phyloP scores from a whole-genome alignment of 257 asterid genomes.

The Ilex aquifolium region DNA sequence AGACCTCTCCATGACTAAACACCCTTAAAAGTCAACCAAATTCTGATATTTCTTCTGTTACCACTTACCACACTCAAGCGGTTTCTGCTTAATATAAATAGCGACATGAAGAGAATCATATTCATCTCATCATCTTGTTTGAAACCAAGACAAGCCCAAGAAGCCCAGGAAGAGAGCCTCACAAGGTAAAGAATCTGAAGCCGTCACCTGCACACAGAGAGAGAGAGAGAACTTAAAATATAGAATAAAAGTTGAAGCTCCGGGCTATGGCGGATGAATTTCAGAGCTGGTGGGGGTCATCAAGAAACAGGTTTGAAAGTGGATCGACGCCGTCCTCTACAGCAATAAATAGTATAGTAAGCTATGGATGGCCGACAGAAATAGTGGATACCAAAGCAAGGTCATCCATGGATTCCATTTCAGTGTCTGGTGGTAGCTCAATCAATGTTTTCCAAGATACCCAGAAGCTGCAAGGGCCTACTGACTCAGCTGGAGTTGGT shows the following conservation, averaged over 20 bases:
- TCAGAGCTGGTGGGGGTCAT: constrained; percentile 80
- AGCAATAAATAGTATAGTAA: constrained; percentile 35
- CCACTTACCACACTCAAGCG: background rate
- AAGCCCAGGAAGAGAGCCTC: background rate
- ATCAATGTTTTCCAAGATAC: constrained; percentile 18
- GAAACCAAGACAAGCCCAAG: constrained; percentile 9
- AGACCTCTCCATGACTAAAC: constrained; percentile 51
- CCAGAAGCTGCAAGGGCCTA: constrained; percentile 25
- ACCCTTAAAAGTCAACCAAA: constrained; percentile 60
- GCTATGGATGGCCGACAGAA: constrained; percentile 62
- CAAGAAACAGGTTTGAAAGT: constrained; percentile 43
- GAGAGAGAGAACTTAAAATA: background rate
- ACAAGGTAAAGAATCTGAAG: constrained; percentile 2
- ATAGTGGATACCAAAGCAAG: constrained; percentile 45
- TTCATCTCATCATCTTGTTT: constrained; percentile 37
- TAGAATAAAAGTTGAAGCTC: background rate
- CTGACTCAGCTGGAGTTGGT: constrained; percentile 12
- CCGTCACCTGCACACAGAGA: background rate
- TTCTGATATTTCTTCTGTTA: constrained; percentile 25
- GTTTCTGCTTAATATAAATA: constrained; percentile 43
- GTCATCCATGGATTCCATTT: constrained; percentile 38
- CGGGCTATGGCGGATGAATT: constrained; percentile 64
- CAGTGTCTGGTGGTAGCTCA: constrained; percentile 23
- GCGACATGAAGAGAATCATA: constrained; percentile 34
- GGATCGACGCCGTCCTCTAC: constrained; percentile 37